Conservation (phyloP, 345 rosid genomes). For the Brassica rapa region DNA sequence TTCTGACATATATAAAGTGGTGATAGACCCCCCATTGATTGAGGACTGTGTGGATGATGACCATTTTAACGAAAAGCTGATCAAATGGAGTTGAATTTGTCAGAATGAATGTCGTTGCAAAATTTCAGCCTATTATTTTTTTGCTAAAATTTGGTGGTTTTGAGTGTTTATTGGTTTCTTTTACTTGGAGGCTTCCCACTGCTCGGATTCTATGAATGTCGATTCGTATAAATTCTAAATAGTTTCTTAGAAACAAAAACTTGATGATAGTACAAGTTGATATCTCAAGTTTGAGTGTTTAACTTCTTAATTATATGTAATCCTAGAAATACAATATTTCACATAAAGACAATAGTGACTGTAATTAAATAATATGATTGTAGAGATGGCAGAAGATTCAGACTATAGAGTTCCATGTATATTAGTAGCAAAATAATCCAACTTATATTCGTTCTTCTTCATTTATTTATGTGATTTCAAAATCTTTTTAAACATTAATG, state of each 20-base stretch:
- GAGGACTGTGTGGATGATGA: constrained; percentile 41
- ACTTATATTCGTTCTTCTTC: constrained; percentile 25
- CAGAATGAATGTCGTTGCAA: constrained; percentile 39
- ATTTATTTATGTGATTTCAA: constrained; percentile 17
- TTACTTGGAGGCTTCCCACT: constrained; percentile 33
- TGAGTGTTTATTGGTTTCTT: constrained; percentile 32
- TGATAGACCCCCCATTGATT: constrained; percentile 29
- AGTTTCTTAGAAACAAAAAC: not conserved
- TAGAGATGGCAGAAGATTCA: constrained; percentile 24
- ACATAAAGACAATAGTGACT: not conserved
- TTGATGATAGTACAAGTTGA: not conserved
- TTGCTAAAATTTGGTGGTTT: constrained; percentile 7
- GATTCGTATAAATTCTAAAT: not conserved
- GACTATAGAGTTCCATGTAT: constrained; percentile 2
- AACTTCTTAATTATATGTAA: not conserved
- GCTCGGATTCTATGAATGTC: constrained; percentile 25
- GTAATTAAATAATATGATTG: not conserved
- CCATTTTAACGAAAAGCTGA: constrained; percentile 44
- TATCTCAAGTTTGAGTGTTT: not conserved
- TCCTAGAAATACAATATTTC: not conserved
- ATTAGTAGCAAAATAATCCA: constrained; percentile 19
- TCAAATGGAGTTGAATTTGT: constrained; percentile 38
- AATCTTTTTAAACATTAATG: constrained; percentile 4
- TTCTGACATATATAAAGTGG: constrained; percentile 21
- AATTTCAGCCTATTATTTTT: constrained; percentile 18